Conservation (phyloP, 805 yeast genomes). For the Zygoascus tannicola region DNA sequence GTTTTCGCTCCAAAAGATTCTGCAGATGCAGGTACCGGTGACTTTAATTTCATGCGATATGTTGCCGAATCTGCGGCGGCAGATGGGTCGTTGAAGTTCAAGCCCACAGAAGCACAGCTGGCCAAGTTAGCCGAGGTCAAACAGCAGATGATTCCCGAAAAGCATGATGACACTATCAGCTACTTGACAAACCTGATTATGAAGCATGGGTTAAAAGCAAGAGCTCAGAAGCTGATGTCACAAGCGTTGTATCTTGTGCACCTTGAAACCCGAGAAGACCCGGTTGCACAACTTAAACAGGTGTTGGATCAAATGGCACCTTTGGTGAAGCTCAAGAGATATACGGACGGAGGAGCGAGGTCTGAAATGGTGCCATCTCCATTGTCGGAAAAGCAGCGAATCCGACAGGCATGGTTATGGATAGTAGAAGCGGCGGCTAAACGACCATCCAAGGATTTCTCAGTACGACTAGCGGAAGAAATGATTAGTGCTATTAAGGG, state of each 20-base stretch:
- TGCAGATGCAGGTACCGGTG: not conserved
- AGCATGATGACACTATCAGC: slow-evolving; percentile 60
- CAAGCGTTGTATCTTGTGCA: slow-evolving; percentile 74
- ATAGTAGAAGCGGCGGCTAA: slow-evolving; percentile 74
- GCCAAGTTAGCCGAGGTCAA: slow-evolving; percentile 44
- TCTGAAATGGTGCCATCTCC: slow-evolving; percentile 75
- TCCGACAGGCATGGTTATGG: slow-evolving; percentile 85
- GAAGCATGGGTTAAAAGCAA: slow-evolving; percentile 83
- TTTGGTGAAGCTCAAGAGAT: slow-evolving; percentile 63
- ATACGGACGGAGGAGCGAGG: slow-evolving; percentile 80
- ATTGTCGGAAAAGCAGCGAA: slow-evolving; percentile 69
- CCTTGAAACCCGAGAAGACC: slow-evolving; percentile 66
- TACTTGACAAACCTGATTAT: slow-evolving; percentile 79
- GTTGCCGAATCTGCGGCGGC: slow-evolving; percentile 9
- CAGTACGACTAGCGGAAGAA: slow-evolving; percentile 89
- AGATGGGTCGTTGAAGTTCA: slow-evolving; percentile 4
- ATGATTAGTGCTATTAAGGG: slow-evolving; percentile 69
- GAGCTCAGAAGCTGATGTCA: slow-evolving; percentile 63
- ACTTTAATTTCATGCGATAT: slow-evolving; percentile 29
- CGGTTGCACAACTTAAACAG: slow-evolving; percentile 63
- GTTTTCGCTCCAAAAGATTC: slow-evolving; percentile 29
- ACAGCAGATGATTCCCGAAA: slow-evolving; percentile 47
- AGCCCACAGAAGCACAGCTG: slow-evolving; percentile 56
- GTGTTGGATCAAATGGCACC: slow-evolving; percentile 81
- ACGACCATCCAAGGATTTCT: slow-evolving; percentile 68